Conservation (phyloP, 768 basidiomycete genomes). For the Russula ochroleuca region DNA sequence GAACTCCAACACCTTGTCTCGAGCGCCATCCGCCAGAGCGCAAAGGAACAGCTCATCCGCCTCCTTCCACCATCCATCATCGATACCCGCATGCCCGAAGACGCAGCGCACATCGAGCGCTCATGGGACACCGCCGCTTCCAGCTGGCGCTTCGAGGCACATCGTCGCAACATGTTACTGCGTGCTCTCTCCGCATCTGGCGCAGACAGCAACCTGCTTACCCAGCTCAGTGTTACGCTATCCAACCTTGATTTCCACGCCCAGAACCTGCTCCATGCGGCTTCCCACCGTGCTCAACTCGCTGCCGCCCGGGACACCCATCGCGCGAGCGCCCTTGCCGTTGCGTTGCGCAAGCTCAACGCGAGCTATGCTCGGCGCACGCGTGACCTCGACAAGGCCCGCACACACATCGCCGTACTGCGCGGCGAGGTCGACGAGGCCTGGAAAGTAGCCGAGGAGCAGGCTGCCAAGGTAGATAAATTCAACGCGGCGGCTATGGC, state of each 20-base stretch:
- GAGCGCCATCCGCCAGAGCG: constrained; percentile 28
- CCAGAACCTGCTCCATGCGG: constrained; percentile 52
- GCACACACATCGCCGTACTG: constrained; percentile 48
- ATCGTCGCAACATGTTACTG: constrained; percentile 26
- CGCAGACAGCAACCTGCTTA: constrained; percentile 22
- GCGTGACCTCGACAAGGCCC: constrained; percentile 49
- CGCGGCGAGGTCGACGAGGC: constrained; percentile 74
- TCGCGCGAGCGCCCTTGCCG: constrained; percentile 69
- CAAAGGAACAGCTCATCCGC: constrained; percentile 27
- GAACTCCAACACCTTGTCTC: constrained; percentile 28
- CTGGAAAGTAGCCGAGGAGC: constrained; percentile 70
- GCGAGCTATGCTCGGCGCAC: constrained; percentile 64
- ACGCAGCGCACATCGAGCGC: constrained; percentile 9
- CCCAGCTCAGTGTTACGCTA: constrained; percentile 21
- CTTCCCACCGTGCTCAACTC: constrained; percentile 65
- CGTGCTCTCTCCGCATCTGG: constrained; percentile 22
- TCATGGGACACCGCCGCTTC: constrained; percentile 20
- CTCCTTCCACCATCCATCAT: constrained; percentile 22
- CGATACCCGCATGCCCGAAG: constrained; percentile 11
- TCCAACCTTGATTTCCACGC: constrained; percentile 20
- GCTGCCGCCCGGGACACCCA: constrained; percentile 57
- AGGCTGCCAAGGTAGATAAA: constrained; percentile 70
- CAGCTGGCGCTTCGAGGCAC: constrained; percentile 27
- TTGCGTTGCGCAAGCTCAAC: constrained; percentile 78
- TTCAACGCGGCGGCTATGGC: constrained; percentile 38